Evolutionary conservation across 2,329 filamentous ascomycete species (phyloP), one percentile per base, ranked within the genome.

Genomic region (Trichoderma pleuroti): DNA sequence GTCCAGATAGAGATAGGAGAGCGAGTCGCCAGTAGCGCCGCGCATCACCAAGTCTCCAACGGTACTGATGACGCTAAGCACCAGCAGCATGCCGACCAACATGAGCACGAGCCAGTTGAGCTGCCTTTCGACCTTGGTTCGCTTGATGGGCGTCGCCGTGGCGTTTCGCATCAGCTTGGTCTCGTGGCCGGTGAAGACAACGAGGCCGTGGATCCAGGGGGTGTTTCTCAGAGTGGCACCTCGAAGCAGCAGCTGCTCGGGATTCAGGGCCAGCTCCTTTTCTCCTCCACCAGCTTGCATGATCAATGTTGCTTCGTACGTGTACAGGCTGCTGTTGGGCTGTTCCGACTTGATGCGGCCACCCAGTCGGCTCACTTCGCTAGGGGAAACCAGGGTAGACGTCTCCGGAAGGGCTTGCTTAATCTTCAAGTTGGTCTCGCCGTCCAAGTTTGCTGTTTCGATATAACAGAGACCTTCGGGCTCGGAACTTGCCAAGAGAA

Each of bases 161-260:
- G 96, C 97, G 79, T 99, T 99, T 75, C 96, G 91, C 96, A 99
- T 98, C 73, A 99, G 87, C 82, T 99, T 99, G 8, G 96, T 98
- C 83, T 99, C 96, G 81, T 99, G 96, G 65, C 96, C 96, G 12
- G 82, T 83, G 77, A 98, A 99, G 18, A 99, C 95, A 68, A 99
- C 96, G 21, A 97, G 88, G 49, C 95, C 96, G 79, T 99, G 93
- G 62, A 98, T 90, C 95, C 96, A 99, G 34, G 94, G 95, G 1
- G 96, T 99, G 78, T 99, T 99, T 76, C 96, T 89, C 70, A 99
- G 85, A 1, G 94, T 98, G 26, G 96, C 96, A 73, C 96, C 96
- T 84, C 96, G 90, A 39, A 99, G 88, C 21, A 99, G 86, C 52
- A 99, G 87, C 81, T 99, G 96, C 79, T 99, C 96, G 0, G 96